Evolutionary conservation across 139 green algal species (phyloP).

Genomic region (Penium margaritaceum): DNA sequence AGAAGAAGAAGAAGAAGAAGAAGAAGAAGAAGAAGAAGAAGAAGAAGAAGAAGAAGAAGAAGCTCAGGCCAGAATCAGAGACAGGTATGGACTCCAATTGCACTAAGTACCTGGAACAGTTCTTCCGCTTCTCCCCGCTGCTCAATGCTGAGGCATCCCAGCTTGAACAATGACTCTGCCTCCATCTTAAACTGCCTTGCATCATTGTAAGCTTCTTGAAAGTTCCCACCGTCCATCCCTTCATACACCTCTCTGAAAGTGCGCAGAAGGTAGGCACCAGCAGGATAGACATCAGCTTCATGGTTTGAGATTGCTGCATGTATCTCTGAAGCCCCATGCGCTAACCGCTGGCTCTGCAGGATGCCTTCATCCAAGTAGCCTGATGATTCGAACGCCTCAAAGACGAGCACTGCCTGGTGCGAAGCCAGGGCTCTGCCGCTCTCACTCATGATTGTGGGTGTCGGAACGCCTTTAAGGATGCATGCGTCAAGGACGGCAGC

Average conservation of each 20-base stretch:
- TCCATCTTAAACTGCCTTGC: constrained; percentile 62
- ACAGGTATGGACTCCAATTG: background rate
- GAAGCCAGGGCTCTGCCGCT: constrained; percentile 57
- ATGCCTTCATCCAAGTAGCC: background rate
- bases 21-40: background rate
- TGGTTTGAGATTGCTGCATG: background rate
- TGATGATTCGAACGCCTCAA: constrained; percentile 55
- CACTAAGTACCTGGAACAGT: constrained; percentile 47
- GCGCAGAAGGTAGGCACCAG: constrained; percentile 53
- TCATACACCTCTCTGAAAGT: constrained; percentile 50
- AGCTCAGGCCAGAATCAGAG: background rate
- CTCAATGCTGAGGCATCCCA: constrained; percentile 58
- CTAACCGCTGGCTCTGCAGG: too few species aligned
- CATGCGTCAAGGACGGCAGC: constrained; percentile 60
- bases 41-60: background rate
- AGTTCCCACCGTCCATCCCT: constrained; percentile 27
- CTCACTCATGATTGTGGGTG: constrained; percentile 56
- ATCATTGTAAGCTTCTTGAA: constrained; percentile 57
- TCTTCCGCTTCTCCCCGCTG: constrained; percentile 56
- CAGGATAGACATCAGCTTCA: background rate
- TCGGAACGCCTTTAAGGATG: constrained; percentile 46
- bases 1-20: background rate
- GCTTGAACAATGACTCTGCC: constrained; percentile 57
- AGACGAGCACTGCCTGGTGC: constrained; percentile 62
- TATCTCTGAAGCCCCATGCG: too few species aligned